A percentile compares a stretch with the other conserved stretches of the same genome.
These are phyloP conservation scores for Candida sanyaensis DNA, from an alignment of 1,139 yeast genomes.

Conservation along the genomic window DNA sequence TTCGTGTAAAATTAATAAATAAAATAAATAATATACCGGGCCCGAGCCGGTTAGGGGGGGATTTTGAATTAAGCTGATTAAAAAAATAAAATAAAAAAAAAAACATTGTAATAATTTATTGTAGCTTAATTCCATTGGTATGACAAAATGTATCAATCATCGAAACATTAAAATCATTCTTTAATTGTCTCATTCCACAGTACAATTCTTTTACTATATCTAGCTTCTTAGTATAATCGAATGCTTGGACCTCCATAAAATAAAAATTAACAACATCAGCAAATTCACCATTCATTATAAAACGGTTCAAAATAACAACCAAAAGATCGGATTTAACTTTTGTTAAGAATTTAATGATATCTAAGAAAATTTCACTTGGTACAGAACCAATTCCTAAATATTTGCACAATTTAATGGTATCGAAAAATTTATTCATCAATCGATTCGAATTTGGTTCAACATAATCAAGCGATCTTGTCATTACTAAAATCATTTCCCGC, in stretches of 20 bases:
- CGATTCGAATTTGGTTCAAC: slow-evolving; percentile 1
- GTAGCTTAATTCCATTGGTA: slow-evolving; percentile 2
- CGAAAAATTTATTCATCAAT: slow-evolving; percentile 12
- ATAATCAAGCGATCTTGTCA: not conserved
- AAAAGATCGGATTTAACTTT: slow-evolving; percentile 25
- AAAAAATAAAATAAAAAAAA: not conserved
- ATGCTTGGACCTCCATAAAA: slow-evolving; percentile 28
- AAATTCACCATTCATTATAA: slow-evolving; percentile 19
- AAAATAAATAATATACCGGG: too few relatives aligned
- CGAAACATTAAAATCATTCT: slow-evolving; percentile 1
- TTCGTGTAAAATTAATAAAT: not conserved
- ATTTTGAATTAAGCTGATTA: not conserved
- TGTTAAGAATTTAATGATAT: slow-evolving; percentile 30
- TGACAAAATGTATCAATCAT: slow-evolving; percentile 5
- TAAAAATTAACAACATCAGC: slow-evolving; percentile 29
- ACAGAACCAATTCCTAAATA: slow-evolving; percentile 20
- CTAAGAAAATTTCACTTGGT: slow-evolving; percentile 24
- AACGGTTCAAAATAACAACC: slow-evolving; percentile 30
- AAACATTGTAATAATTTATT: not conserved
- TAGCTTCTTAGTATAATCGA: slow-evolving; percentile 17
- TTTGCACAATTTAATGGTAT: slow-evolving; percentile 22
- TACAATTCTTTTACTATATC: slow-evolving; percentile 20
- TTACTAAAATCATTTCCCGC: slow-evolving; percentile 4
- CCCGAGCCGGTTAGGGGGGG: not conserved
- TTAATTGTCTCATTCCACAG: slow-evolving; percentile 5